Base-by-base conservation (phyloP, 768 basidiomycete genomes). In the Lentinula lateritia region DNA sequence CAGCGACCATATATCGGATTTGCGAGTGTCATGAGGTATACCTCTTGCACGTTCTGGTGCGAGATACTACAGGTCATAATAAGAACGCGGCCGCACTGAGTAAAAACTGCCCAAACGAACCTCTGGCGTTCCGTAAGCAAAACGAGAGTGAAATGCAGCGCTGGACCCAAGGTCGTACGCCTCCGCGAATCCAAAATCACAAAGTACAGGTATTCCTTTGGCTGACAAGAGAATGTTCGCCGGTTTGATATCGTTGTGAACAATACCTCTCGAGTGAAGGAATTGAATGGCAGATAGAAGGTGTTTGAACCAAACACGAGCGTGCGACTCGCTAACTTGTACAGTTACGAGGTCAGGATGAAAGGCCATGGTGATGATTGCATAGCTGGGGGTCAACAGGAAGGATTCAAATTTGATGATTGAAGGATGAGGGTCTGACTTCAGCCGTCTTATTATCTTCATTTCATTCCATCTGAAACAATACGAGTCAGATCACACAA, bases 141-240 rank as follows among this genome's bases (percentile, higher is more conserved):
- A 80, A 67, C 90, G 90, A 66, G 89, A 91, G 64, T 87, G 85
- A 76, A 94, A 93, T 1, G 90, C 87, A 18, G 83, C 84, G 16
- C 77, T 71, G 0, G 86, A 83, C 1, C 75, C 71, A 46, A 81
- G 68, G 64, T 92, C 88, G 69, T 95, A 95, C 65, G 85, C 85
- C 68, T 96, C 92, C 1, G 96, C 93, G 67, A 98, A 99, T 1
- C 97, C 96, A 68, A 97, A 99, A 73, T 98, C 97, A 41, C 97
- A 90, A 3, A 98, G 83, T 3, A 97, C 90, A 0, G 94, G 93
- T 1, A 94, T 76, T 67, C 88, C 88, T 65, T 87, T 80, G 59
- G 76, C 74, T 0, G 91, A 90, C 50, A 99, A 79, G 2, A 99
- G 82, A 66, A 99, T 93, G 69, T 99, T 99, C 15, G 94, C 92